Conservation (phyloP, 306 rosid genomes). For the Morella rubra region DNA sequence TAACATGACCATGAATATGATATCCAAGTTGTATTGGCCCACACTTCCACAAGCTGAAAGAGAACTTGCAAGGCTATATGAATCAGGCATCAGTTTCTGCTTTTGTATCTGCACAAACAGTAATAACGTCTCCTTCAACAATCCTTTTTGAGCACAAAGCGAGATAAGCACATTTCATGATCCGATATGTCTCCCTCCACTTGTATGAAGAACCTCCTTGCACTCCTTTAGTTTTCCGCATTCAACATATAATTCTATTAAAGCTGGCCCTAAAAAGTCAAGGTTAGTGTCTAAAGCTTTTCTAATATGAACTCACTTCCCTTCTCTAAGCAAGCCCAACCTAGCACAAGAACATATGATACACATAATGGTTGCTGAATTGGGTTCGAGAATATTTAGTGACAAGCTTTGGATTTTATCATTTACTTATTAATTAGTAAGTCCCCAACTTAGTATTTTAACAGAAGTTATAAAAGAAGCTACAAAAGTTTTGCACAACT, state of each 20-base stretch:
- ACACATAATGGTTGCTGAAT: constrained; percentile 59
- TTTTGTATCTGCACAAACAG: constrained; percentile 56
- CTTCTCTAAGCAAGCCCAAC: constrained; percentile 62
- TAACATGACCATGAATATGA: constrained; percentile 71
- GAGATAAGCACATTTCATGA: constrained; percentile 74
- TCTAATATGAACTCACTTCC: constrained; percentile 70
- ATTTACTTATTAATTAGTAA: no score
- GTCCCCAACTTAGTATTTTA: no score
- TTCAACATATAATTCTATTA: constrained; percentile 71
- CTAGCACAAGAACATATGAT: constrained; percentile 63
- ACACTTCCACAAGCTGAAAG: constrained; percentile 72
- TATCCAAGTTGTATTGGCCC: constrained; percentile 57
- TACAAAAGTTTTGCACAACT: no score
- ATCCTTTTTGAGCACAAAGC: constrained; percentile 53
- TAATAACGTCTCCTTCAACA: constrained; percentile 46
- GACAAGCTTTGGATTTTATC: background rate
- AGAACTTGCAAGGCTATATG: constrained; percentile 79
- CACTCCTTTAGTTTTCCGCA: constrained; percentile 44
- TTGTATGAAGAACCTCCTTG: constrained; percentile 47
- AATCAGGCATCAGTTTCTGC: constrained; percentile 62
- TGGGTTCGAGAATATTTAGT: constrained; percentile 43
- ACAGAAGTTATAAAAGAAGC: background rate
- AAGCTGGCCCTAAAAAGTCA: constrained; percentile 55
- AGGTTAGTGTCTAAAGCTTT: constrained; percentile 50
- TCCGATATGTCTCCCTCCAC: constrained; percentile 43